Base-by-base conservation (phyloP, 148 eudicot species). In the Amaranthus hypochondriacus region DNA sequence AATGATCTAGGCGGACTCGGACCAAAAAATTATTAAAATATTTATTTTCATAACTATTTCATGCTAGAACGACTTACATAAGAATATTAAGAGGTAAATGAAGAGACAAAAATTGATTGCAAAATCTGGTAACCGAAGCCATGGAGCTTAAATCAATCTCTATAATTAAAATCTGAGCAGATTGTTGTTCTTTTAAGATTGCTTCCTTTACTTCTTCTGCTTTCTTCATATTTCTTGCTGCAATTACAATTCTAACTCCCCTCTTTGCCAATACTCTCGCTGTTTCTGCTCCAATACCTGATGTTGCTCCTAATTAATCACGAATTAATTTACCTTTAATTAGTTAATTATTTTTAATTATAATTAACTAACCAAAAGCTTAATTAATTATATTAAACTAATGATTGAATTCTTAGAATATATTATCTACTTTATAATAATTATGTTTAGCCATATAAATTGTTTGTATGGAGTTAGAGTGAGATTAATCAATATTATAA, bases 281-380 rank as follows among this genome's bases (percentile, higher is more conserved):
- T 2, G 97, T 95, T 67, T 92, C 97, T 2, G 81, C 87, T 1
- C 98, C 98, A 3, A 95, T 95, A 0, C 98, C 98, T 10, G 97
- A 92, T 14, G 97, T 95, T 5, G 90, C 98, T 4, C 98, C 98
- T 94, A 61, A 62, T 75, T 8, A 5, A 46, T 18, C 6, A 48
- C 15, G 6, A 15, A 50, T 28, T 62, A 48, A 54, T 54, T 53
- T n/a, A 53, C 58, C 18, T n/a, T 28, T 28, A 28, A 28, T 28
- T 28, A 28, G 39, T 28, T 28, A 28, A 28, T 28, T 28, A 28
- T 1, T 28, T 28, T 28, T 28, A 28, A 28, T 28, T 28, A 28
- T 28, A 28, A 28, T 28, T 2, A 28, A 28, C 39, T 28, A 28
- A 28, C 39, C 39, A 54, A 69, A 73, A 73, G 78, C 60, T 66